Evolutionary conservation across 2,329 filamentous ascomycete genomes (phyloP), one percentile per base, ranked within the genome.

Genomic region (Rutstroemia sp.): DNA sequence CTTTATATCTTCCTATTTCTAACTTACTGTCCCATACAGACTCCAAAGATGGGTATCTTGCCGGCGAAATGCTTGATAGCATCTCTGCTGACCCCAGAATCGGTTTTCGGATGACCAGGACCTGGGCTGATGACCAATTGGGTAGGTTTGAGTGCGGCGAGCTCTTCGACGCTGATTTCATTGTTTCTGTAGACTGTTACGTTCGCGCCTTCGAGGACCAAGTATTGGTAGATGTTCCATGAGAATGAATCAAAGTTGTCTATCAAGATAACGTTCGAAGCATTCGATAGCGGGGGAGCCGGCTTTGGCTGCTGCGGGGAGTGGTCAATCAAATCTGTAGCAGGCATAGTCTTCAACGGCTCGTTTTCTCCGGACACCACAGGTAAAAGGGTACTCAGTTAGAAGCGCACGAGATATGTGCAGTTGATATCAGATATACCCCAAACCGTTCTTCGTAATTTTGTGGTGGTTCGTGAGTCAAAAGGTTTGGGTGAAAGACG

Each of bases 221-320:
- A 83, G 68, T 99, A 99, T 73, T 99, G 95, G 72, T 97, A 99
- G 58, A 99, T 90, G 69, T 99, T 99, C 90, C 92, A 99, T 58
- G 92, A 96, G 72, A 99, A 99, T 3, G 94, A 97, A 73, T 99
- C 94, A 73, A 97, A 99, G 74, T 99, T 99, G 78, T 99, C 94
- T 67, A 99, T 96, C 61, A 99, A 80, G 61, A 99, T 82, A 57
- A 99, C 80, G 73, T 97, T 97, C 57, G 87, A 88, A 25, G 94
- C 94, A 51, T 85, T 91, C 23, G 86, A 72, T 53, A 96, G 78
- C 38, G 85, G 84, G 52, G 84, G 77, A 30, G 86, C 85, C 52
- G 87, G 86, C 61, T 87, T 81, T 58, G 89, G 88, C 72, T 96
- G 86, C 70, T 87, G 86, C 67, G 92, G 91, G 58, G 92, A 96